Evolutionary conservation across 208 protist genomes (phyloP).

Genomic region (Herpetomonas tarakana): DNA sequence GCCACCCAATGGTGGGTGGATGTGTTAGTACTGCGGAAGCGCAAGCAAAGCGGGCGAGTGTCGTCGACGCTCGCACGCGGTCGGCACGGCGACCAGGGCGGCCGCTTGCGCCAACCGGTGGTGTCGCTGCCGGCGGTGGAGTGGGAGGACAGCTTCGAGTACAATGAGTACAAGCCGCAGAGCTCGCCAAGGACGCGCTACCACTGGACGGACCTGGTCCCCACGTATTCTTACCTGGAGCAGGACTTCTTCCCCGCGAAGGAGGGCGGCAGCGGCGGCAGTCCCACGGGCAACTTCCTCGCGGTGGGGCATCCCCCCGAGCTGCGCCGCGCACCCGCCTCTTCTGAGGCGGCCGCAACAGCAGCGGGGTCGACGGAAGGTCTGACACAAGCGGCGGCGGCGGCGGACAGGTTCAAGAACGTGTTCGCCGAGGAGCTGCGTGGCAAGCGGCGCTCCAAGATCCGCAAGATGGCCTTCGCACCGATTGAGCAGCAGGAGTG

Average conservation of each 20-base stretch:
- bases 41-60: constrained; percentile 4
- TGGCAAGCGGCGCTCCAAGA: constrained; percentile 30
- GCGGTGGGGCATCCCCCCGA: constrained; percentile 45
- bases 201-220: constrained; percentile 77
- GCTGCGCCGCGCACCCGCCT: constrained; percentile 7
- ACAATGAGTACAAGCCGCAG: constrained; percentile 72
- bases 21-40: constrained; percentile 56
- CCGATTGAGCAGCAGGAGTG: constrained; percentile 73
- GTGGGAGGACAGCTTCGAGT: constrained; percentile 80
- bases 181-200: constrained; percentile 32
- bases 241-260: constrained; percentile 49
- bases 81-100: not conserved
- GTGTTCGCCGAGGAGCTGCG: constrained; percentile 70
- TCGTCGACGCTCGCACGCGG: too few relatives aligned
- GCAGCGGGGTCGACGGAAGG: not conserved
- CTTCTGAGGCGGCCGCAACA: not conserved
- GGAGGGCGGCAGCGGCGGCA: not conserved
- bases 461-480: constrained; percentile 67
- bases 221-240: constrained; percentile 74
- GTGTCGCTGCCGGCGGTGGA: constrained; percentile 13
- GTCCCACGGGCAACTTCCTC: constrained; percentile 48
- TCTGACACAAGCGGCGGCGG: constrained; percentile 9
- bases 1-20: constrained; percentile 31
- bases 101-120: not conserved
- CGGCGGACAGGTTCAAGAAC: constrained; percentile 28